Base-by-base conservation (phyloP, 805 yeast species). In the Candida montana region DNA sequence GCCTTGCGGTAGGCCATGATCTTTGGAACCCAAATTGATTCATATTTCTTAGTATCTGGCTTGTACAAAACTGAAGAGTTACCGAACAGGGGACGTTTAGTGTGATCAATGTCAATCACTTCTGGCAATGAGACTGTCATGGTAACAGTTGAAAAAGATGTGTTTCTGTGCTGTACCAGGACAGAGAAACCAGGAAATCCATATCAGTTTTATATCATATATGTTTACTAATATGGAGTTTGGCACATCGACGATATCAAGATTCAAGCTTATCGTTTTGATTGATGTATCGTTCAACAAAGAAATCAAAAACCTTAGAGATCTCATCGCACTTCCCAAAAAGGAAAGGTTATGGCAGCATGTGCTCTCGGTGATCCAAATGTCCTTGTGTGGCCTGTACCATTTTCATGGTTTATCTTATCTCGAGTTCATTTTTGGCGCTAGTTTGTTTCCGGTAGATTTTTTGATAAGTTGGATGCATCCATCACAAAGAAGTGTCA, bases 21-120 rank as follows among this genome's bases (percentile, higher is more conserved):
- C 44, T 52, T 47, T 27, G 61, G 61, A 2, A 42, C 48, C 59
- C 59, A 56, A 11, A 35, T 49, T 12, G 21, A 38, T 31, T 52
- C 46, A 33, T 21, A 55, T 5, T 33, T 37, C 15, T 46, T 50
- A 17, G 49, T 44, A 16, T 55, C 50, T 13, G 50, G 52, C 23
- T 46, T 41, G 33, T 47, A 48, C 18, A 40, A 26, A 16, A 34
- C 13, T 10, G 41, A 15, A 2, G 43, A 34, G 2, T 28, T 13
- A 6, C 47, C 31, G 23, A 39, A 26, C 15, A 54, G 43, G 10
- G 52, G 55, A 36, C 49, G 47, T 11, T 31, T 31, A 1, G 48
- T 21, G 41, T 52, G 57, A 40, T 53, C 50, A 23, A 53, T 30
- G 2, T 10, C 34, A 19, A 47, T 13, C 17, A 33, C 33, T 20